Base-by-base conservation (phyloP, 2,329 filamentous ascomycete genomes). In the Penicillium palitans region DNA sequence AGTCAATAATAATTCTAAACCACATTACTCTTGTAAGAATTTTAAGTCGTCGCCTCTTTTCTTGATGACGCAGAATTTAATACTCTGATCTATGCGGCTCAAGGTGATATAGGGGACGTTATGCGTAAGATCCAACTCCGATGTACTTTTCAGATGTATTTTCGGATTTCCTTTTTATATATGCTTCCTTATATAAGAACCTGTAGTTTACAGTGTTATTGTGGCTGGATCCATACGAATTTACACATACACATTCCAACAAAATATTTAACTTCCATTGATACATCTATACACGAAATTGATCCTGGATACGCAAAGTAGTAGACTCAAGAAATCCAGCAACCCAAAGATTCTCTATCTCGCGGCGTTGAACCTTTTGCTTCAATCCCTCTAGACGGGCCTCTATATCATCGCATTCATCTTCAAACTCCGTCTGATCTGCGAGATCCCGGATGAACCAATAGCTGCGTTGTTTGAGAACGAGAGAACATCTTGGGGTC, bases 321-420 rank as follows among this genome's bases (percentile, higher is more conserved):
- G 7, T 24, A 4, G 17, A 37, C 31, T 56, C 31, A 24, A 56
- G 17, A 0, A 45, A n/a, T 5, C 39, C 54, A 24, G 54, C 47
- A 52, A 56, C 7, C 39, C 47, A 45, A 25, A 52, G 47, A 10
- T 52, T 45, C 17, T 56, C 54, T 15, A 42, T 15, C 39, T 52
- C n/a, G 4, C 10, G 12, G 7, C 6, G 4, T 10, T 37, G 6
- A 13, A 52, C 17, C 17, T n/a, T n/a, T 3, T 7, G 3, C 1
- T 12, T 24, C 46, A 41, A 1, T 10, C 25, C 19, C 8, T 44
- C 46, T 15, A 56, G 2, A 4, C 2, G 17, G 5, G 17, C 21
- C 40, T 56, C 54, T 21, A 56, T 9, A 2, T 13, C n/a, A 39
- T 56, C 47, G 24, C 54, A 56, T 4, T 52, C 47, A 3, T 52